Percentiles rank a stretch among this genome's conserved stretches.
Conservation (phyloP, 495 filamentous ascomycete genomes). For the Penicillium chermesinum region DNA sequence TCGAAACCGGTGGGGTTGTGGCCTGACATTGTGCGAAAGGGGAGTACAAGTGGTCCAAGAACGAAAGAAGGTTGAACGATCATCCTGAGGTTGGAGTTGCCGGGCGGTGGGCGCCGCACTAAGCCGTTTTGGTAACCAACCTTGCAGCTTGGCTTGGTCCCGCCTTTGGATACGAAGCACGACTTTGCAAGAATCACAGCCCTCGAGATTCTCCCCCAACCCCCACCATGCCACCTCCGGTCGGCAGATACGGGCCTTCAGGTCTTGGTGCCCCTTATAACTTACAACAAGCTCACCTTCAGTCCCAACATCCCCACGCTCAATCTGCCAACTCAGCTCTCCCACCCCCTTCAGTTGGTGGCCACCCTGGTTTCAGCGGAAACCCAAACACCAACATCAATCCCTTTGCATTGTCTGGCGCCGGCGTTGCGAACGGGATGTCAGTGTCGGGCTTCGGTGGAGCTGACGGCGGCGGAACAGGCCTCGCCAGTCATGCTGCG, state of each 20-base stretch:
- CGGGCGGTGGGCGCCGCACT: slow-evolving; percentile 16
- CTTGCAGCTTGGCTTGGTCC: background rate
- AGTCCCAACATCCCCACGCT: slow-evolving; percentile 49
- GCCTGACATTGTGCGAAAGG: slow-evolving; percentile 40
- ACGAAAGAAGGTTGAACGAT: slow-evolving; percentile 10
- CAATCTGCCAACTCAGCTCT: slow-evolving; percentile 52
- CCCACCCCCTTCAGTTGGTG: slow-evolving; percentile 54
- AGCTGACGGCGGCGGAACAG: slow-evolving; percentile 64
- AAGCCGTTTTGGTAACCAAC: slow-evolving; percentile 24
- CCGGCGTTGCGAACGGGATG: slow-evolving; percentile 49
- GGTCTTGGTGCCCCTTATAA: slow-evolving; percentile 48
- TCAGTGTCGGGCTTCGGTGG: slow-evolving; percentile 53
- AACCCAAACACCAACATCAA: slow-evolving; percentile 64
- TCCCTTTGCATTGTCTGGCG: slow-evolving; percentile 57
- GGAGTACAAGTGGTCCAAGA: slow-evolving; percentile 3
- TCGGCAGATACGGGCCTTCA: slow-evolving; percentile 49
- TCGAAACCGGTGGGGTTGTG: slow-evolving; percentile 83
- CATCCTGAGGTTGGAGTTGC: slow-evolving; percentile 8
- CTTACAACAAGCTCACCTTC: slow-evolving; percentile 47
- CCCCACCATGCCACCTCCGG: slow-evolving; percentile 36
- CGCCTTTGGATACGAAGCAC: slow-evolving; percentile 4
- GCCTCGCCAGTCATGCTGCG: slow-evolving; percentile 83
- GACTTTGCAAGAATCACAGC: background rate
- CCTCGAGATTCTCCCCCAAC: background rate
- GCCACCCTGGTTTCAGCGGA: slow-evolving; percentile 54